These are phyloP conservation scores for Eleusine indica DNA, from an alignment of 176 grass and related monocot species.

Conservation along the genomic window DNA sequence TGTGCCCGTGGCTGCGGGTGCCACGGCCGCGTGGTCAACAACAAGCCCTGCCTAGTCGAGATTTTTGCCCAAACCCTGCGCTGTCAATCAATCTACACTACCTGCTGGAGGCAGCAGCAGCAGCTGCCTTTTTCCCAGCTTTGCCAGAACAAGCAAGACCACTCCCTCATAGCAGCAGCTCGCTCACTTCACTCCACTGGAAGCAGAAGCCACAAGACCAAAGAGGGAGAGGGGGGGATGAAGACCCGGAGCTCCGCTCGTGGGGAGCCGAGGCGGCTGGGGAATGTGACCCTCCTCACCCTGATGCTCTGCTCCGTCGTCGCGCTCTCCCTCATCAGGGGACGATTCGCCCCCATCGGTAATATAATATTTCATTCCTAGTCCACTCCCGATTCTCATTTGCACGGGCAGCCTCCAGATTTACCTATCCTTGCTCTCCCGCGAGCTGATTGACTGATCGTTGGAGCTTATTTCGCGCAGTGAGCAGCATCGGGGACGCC, in stretches of 20 bases:
- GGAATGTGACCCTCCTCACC: conserved; percentile 55
- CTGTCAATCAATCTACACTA: not conserved
- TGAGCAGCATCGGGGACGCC: conserved; percentile 19
- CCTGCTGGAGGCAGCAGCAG: not conserved
- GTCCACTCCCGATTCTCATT: no score
- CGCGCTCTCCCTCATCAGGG: conserved; percentile 63
- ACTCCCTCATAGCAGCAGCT: not conserved
- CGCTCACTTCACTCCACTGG: not conserved
- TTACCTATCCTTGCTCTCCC: no score
- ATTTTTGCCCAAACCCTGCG: not conserved
- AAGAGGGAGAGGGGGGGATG: conserved; percentile 21
- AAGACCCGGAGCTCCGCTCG: conserved; percentile 53
- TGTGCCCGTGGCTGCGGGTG: not conserved
- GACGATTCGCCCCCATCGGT: conserved; percentile 51
- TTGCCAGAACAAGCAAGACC: not conserved
- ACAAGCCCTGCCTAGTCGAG: not conserved
- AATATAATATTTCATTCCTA: no score
- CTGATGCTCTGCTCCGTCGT: conserved; percentile 62
- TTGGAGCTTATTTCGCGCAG: conserved; percentile 26
- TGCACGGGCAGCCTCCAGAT: no score
- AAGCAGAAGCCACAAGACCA: no score
- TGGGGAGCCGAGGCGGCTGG: conserved; percentile 41
- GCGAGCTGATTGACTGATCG: no score
- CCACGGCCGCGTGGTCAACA: conserved; percentile 24
- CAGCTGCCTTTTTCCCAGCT: not conserved